A percentile compares a stretch with the other conserved stretches of the same genome.
Evolutionary conservation across 371 early-diverging fungal species (phyloP).

Genomic region (Mucor indicus): DNA sequence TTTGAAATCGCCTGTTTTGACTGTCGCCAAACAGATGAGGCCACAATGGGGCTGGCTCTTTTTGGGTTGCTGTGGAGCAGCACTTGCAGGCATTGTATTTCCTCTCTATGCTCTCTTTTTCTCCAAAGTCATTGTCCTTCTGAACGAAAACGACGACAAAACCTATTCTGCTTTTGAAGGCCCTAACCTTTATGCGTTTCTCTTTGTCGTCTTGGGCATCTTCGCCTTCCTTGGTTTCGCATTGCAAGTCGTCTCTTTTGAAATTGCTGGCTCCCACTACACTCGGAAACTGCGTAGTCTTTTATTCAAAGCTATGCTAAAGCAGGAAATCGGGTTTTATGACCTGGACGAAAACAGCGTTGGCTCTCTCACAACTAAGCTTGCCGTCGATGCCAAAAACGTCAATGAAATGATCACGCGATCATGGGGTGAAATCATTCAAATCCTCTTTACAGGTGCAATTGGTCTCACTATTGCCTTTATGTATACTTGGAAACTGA

Average conservation of each 20-base stretch:
- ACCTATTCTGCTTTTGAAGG: slow-evolving; percentile 37
- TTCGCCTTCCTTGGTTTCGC: slow-evolving; percentile 42
- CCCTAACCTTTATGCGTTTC: slow-evolving; percentile 67
- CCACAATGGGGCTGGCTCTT: slow-evolving; percentile 33
- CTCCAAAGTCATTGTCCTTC: slow-evolving; percentile 5
- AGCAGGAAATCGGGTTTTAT: slow-evolving; percentile 84
- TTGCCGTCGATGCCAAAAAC: slow-evolving; percentile 74
- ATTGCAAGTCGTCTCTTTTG: slow-evolving; percentile 25
- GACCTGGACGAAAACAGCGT: slow-evolving; percentile 75
- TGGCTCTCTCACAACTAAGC: slow-evolving; percentile 73
- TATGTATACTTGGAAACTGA: slow-evolving; percentile 45
- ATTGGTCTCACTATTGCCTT: slow-evolving; percentile 44
- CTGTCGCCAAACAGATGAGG: slow-evolving; percentile 31
- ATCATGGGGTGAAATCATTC: not conserved
- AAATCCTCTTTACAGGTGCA: slow-evolving; percentile 30
- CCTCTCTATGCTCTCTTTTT: slow-evolving; percentile 23
- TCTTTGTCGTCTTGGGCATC: slow-evolving; percentile 61
- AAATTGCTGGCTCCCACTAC: slow-evolving; percentile 48
- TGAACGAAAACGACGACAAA: slow-evolving; percentile 18
- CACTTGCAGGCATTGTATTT: slow-evolving; percentile 51
- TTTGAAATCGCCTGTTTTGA: slow-evolving; percentile 45
- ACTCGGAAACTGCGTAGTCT: slow-evolving; percentile 54
- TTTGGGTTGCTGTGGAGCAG: slow-evolving; percentile 40
- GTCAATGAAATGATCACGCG: slow-evolving; percentile 57
- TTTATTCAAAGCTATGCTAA: slow-evolving; percentile 53